A percentile compares a stretch with the other conserved stretches of the same genome.
These are phyloP conservation scores for Punica granatum DNA, from an alignment of 345 rosid genomes.

Conservation along the genomic window DNA sequence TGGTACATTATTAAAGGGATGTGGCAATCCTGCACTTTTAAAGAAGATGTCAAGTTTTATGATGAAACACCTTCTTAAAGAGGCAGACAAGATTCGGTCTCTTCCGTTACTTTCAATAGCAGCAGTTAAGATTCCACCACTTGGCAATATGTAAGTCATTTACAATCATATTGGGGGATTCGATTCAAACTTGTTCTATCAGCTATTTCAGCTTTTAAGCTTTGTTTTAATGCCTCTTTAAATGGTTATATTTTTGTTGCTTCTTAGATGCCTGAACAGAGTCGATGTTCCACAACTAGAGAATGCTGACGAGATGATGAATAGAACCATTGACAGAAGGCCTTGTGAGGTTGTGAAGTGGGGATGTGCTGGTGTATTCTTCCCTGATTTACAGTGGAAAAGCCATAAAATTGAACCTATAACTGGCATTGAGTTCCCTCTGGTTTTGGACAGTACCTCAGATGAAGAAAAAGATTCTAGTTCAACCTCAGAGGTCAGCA, in stretches of 20 bases:
- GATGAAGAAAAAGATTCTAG: conserved; percentile 26
- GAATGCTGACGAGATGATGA: conserved; percentile 27
- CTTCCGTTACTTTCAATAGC: conserved; percentile 59
- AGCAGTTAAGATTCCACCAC: conserved; percentile 52
- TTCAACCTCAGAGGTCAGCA: conserved; percentile 56
- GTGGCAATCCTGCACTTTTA: conserved; percentile 25
- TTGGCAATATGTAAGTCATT: conserved; percentile 49
- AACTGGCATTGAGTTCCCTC: conserved; percentile 85
- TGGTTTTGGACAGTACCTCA: conserved; percentile 31
- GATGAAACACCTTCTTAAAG: conserved; percentile 39
- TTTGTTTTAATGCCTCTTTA: background rate
- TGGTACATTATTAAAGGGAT: conserved; percentile 19
- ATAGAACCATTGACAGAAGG: conserved; percentile 31
- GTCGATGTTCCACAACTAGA: conserved; percentile 36
- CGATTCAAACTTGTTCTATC: background rate
- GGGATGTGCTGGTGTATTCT: conserved; percentile 35
- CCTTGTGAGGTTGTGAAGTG: conserved; percentile 45
- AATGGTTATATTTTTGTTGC: background rate
- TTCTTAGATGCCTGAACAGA: conserved; percentile 44
- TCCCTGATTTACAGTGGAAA: conserved; percentile 44
- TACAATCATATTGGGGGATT: conserved; percentile 3
- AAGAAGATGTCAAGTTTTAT: conserved; percentile 37
- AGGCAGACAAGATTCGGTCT: conserved; percentile 52
- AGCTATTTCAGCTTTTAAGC: background rate
- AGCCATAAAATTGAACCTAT: conserved; percentile 56